Evolutionary conservation across 768 basidiomycete species (phyloP).

Genomic region (Naganishia randhawae): DNA sequence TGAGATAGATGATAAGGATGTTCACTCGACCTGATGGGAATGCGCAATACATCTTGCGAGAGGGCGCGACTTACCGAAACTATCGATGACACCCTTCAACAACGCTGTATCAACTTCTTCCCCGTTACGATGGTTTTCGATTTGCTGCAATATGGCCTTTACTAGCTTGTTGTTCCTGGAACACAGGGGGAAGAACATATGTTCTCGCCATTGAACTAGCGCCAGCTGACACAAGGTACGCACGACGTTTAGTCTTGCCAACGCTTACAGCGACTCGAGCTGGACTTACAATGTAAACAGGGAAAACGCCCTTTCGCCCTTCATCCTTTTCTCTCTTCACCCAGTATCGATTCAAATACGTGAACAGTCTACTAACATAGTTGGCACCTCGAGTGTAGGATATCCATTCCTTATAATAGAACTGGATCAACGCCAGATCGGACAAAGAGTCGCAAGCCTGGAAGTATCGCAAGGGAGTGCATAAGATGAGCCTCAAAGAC

Average conservation of each 20-base stretch:
- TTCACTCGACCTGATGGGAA: background rate
- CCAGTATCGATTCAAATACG: conserved; percentile 98
- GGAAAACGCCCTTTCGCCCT: conserved; percentile 88
- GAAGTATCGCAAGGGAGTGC: background rate
- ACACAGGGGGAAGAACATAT: conserved; percentile 76
- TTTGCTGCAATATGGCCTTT: conserved; percentile 77
- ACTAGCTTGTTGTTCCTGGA: conserved; percentile 75
- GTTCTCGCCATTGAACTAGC: conserved; percentile 89
- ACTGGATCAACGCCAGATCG: conserved; percentile 81
- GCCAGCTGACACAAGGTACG: conserved; percentile 62
- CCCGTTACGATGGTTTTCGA: conserved; percentile 90
- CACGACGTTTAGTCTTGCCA: background rate
- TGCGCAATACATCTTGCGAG: too few relatives aligned
- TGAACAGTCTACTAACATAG: conserved; percentile 95
- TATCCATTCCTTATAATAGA: conserved; percentile 90
- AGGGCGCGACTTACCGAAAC: conserved; percentile 57
- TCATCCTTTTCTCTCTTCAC: conserved; percentile 97
- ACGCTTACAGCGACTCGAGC: background rate
- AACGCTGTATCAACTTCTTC: conserved; percentile 88
- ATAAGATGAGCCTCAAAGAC: background rate
- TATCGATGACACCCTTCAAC: conserved; percentile 90
- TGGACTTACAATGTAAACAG: conserved; percentile 80
- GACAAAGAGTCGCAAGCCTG: conserved; percentile 75
- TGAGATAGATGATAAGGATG: conserved; percentile 28
- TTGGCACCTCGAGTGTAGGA: conserved; percentile 94